Conservation (phyloP, 1,284 basidiomycete genomes). For the Earliella scabrosa region DNA sequence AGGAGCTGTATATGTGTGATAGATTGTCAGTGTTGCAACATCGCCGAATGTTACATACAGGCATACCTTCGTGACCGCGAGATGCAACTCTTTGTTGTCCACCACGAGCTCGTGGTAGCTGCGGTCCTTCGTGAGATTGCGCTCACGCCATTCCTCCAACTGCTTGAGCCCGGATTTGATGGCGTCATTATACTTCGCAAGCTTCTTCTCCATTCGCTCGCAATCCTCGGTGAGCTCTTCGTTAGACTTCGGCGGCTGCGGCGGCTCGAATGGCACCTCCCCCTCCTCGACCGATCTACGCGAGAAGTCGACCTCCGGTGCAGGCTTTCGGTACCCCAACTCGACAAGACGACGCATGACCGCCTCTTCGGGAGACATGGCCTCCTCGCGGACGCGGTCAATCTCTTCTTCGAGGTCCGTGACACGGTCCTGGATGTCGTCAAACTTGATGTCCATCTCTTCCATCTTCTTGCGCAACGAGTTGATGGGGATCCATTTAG, state of each 20-base stretch:
- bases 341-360: conserved; percentile 4
- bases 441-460: background rate
- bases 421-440: conserved; percentile 10
- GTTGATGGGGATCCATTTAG: background rate
- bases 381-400: conserved; percentile 5
- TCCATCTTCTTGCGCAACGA: background rate
- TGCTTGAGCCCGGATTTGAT: background rate
- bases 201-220: conserved; percentile 1
- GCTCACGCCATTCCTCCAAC: conserved; percentile 7
- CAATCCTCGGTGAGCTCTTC: conserved; percentile 15
- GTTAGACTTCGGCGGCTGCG: conserved; percentile 3
- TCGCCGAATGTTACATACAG: background rate
- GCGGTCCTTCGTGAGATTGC: conserved; percentile 5
- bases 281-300: conserved; percentile 11
- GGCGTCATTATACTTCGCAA: conserved; percentile 1
- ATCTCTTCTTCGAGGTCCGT: conserved; percentile 16
- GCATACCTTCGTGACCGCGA: conserved; percentile 8
- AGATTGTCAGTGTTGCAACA: background rate
- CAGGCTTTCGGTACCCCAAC: conserved; percentile 1
- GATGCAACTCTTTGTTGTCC: conserved; percentile 8
- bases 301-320: background rate
- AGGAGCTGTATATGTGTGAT: conserved; percentile 1
- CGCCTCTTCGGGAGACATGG: background rate
- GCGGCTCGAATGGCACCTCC: conserved; percentile 11
- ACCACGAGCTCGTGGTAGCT: conserved; percentile 15